phyloP scores from a whole-genome alignment of 176 grass and related monocot genomes.

The Eragrostis nindensis region DNA sequence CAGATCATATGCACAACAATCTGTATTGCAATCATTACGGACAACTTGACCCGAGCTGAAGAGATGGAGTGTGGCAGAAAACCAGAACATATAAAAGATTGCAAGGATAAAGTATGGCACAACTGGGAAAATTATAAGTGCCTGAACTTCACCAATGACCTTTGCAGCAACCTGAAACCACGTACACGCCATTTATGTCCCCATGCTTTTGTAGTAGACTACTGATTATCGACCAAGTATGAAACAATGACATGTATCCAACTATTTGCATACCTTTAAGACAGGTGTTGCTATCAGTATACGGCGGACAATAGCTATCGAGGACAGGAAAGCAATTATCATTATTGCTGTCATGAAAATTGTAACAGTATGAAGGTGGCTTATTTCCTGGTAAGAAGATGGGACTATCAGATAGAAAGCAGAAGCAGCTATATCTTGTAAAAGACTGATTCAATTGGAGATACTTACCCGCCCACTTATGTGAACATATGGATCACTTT shows the following conservation, averaged over 20 bases:
- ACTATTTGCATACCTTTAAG: constrained; percentile 65
- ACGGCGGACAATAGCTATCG: constrained; percentile 83
- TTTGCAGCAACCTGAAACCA: constrained; percentile 89
- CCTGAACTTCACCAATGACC: constrained; percentile 97
- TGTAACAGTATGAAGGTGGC: constrained; percentile 70
- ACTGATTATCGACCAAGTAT: neutral
- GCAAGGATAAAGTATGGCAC: constrained; percentile 77
- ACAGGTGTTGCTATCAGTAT: constrained; percentile 90
- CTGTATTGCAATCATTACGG: constrained; percentile 85
- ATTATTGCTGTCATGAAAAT: constrained; percentile 93
- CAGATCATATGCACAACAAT: constrained; percentile 89
- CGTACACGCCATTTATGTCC: neutral
- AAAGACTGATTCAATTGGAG: constrained; percentile 2
- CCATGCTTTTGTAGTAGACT: neutral
- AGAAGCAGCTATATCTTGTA: constrained; percentile 23
- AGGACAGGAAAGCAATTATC: constrained; percentile 86
- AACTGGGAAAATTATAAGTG: constrained; percentile 92
- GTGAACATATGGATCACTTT: constrained; percentile 87
- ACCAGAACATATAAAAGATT: constrained; percentile 99
- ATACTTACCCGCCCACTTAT: constrained; percentile 74
- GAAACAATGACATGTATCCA: neutral
- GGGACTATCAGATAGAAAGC: constrained; percentile 36
- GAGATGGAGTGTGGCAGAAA: constrained; percentile 90
- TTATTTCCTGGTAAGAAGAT: constrained; percentile 73
- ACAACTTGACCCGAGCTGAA: constrained; percentile 92